Evolutionary conservation across 2,329 filamentous ascomycete genomes (phyloP), one percentile per base, ranked within the genome.

Genomic region (Aspergillus fumigatiaffinis): DNA sequence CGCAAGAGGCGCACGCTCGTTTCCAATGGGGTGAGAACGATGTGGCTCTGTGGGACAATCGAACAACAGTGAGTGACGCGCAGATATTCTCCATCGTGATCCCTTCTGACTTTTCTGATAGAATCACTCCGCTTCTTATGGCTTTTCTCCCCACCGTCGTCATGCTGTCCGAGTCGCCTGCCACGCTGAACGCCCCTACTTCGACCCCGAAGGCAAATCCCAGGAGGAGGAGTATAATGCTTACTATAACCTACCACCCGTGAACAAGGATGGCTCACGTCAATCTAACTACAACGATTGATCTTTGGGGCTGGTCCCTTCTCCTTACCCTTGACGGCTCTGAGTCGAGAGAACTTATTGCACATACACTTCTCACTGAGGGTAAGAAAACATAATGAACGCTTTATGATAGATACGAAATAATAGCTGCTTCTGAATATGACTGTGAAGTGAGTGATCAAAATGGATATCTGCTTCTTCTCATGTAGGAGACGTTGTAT

Each of bases 31-130:
- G 80, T 47, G 81, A 84, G 60, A 80, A 83, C 46, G 87, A 88
- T 56, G 83, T 90, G 1, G 85, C 85, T 0, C 80, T 89, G 57
- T 89, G 87, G 86, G 86, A 89, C 66, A 89, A 88, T 61, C 76
- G 85, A 20, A 74, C 80, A 41, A 80, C 77, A 49, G 80, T 84
- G 67, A 65, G 74, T 68, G 23, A 38, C 44, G 6, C 52, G 12
- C 26, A 9, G 21, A 14, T 29, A 14, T 6, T 7, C 20, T 23
- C 38, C 21, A 21, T 35, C 21, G 26, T n/a, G n/a, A 8, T 23
- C 3, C 12, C 17, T 32, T 2, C 23, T 47, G 8, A 57, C 29
- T 25, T 17, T 44, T 35, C 42, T 26, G 42, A 32, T 60, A 81
- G 76, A 84, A 82, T 55, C 82, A 84, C 60, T 76, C 77, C 3